Base-by-base conservation (phyloP, 768 basidiomycete genomes). In the Mrakia gelida region DNA sequence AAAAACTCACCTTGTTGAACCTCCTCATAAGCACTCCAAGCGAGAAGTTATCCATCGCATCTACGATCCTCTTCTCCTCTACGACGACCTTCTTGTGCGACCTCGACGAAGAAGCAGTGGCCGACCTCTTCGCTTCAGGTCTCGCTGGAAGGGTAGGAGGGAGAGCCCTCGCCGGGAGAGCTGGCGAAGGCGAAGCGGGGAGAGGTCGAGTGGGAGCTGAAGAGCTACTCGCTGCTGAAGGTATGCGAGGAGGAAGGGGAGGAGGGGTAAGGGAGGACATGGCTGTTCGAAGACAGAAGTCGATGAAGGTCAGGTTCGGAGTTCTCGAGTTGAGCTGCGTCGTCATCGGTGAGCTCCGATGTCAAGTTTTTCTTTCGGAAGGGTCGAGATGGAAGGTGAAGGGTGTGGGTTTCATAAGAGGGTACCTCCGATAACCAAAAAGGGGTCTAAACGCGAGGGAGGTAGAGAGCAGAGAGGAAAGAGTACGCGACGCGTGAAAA, bases 1-100 rank as follows among this genome's bases (percentile, higher is more conserved):
- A 8, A 38, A n/a, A 26, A 80, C 83, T 56, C 28, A 85, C 86
- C 82, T 86, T 86, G 81, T 87, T 85, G 81, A 87, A 86, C 41
- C 85, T 81, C 34, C 87, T 68, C 34, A 86, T 80, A 38, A 87
- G 81, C 45, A 84, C 83, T 79, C 84, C 85, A 0, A 87, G 80
- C 59, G 86, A 83, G 34, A 86, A 85, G 78, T 87, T 86, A 59
- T 83, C 80, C n/a, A 87, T 65, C 15, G 85, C 86, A 4, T 81
- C 74, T 2, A 86, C 79, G 32, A 86, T 75, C 7, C 83, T 84
- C 30, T 80, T 75, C 52, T 73, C 73, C 54, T 59, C 56, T 5
- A 56, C 30, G 54, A 41, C 28, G 38, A 70, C 49, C 23, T 21
- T 45, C 38, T 74, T 26, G 38, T 34, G 56, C 32, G 56, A 38